Evolutionary conservation across 2,329 filamentous ascomycete genomes (phyloP).

Genomic region (Penicillium brevicompactum): DNA sequence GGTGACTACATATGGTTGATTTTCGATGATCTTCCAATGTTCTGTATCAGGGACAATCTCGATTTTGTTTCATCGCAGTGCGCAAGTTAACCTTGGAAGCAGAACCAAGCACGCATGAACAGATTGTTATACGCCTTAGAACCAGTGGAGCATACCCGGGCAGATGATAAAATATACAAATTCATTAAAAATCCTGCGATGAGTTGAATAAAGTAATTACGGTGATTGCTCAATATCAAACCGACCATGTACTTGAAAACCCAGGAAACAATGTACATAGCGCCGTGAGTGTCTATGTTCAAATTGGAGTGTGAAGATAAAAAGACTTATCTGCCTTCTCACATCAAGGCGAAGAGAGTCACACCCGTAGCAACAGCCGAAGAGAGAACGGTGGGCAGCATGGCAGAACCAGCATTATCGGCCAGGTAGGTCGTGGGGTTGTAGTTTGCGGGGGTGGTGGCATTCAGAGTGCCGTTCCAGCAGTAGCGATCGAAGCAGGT

Average conservation of each 20-base stretch:
- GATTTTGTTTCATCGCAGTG: no score
- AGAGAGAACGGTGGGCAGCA: conserved; percentile 18
- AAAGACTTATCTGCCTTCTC: background rate
- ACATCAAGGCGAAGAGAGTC: conserved; percentile 16
- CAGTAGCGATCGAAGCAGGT: conserved; percentile 82
- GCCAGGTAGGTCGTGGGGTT: conserved; percentile 37
- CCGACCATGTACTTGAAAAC: background rate
- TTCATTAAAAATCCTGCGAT: background rate
- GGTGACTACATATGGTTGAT: no score
- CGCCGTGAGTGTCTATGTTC: background rate
- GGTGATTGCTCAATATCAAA: background rate
- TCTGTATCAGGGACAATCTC: no score
- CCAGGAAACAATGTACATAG: background rate
- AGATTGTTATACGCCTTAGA: no score
- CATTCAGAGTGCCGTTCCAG: conserved; percentile 78
- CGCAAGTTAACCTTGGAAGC: no score
- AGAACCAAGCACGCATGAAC: no score
- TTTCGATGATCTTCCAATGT: no score
- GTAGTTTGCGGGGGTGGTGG: conserved; percentile 42
- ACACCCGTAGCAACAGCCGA: conserved; percentile 10
- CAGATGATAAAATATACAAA: background rate
- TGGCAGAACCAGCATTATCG: conserved; percentile 5
- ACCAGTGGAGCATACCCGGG: no score
- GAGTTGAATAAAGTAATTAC: background rate
- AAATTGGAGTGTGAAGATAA: background rate